Conservation (phyloP, 371 early-diverging fungal species). For the Apophysomyces trapeziformis region DNA sequence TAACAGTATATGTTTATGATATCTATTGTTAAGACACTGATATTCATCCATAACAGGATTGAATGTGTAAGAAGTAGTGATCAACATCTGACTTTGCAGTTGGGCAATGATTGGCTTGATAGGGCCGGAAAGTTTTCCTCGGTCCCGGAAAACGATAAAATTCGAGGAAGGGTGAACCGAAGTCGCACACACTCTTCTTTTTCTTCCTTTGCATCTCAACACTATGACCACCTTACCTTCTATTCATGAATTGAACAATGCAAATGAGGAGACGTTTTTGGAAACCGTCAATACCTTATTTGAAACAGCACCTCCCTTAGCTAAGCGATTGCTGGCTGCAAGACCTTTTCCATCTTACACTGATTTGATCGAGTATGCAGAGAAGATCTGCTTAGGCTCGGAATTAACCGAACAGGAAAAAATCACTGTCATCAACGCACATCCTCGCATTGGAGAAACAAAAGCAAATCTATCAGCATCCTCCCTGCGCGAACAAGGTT, state of each 20-base stretch:
- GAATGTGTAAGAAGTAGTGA: no score
- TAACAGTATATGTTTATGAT: no score
- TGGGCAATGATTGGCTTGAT: no score
- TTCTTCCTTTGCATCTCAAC: conserved; percentile 14
- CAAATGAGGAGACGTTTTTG: conserved; percentile 58
- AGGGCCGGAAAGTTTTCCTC: no score
- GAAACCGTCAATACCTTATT: conserved; percentile 75
- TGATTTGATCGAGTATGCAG: conserved; percentile 66
- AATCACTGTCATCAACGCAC: conserved; percentile 80
- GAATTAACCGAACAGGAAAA: conserved; percentile 64
- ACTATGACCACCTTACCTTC: conserved; percentile 56
- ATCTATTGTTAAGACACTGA: no score
- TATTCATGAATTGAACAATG: conserved; percentile 73
- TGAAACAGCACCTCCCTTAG: conserved; percentile 87
- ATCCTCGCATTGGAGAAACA: conserved; percentile 89
- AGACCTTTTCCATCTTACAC: conserved; percentile 73
- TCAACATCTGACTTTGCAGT: no score
- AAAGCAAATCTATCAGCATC: conserved; percentile 70
- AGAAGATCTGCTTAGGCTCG: conserved; percentile 47
- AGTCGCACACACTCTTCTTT: neutral
- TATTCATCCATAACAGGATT: no score
- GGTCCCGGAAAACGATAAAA: no score
- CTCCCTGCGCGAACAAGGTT: conserved; percentile 81
- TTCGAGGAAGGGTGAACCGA: no score
- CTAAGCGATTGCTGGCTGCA: conserved; percentile 64